Evolutionary conservation across 129 eudicot genomes (phyloP), one percentile per base, ranked within the genome.

Genomic region (Artemisia tridentata): DNA sequence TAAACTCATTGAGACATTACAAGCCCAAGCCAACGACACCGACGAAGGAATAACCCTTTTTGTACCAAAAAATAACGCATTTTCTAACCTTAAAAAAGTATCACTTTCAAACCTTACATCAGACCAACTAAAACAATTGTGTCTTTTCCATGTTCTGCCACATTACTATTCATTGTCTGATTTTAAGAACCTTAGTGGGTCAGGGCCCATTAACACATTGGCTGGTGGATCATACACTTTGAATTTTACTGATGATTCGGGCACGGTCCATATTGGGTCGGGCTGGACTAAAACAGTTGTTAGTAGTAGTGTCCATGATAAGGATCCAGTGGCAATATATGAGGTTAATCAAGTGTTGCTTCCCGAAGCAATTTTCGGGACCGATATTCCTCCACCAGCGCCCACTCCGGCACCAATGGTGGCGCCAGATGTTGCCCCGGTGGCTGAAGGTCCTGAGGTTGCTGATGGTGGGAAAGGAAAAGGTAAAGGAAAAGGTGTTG

Each of bases 321-420:
- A 91, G 19, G 86, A 82, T 49, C 97, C 90, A 0, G 89, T 86
- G 17, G 96, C 97, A 4, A 43, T 91, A 21, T 91, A 86, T 62
- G 86, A 88, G 80, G 84, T 87, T 50, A 79, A 88, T 38, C 82
- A 59, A 71, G 97, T 91, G 75, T 85, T 91, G 56, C 86, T 91
- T 3, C 97, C 96, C 0, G 90, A 84, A 69, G 97, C 92, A 0
- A 91, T 91, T 38, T 88, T 85, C 14, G 97, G 96, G 57, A 91
- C 84, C 0, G 90, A 91, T 53, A 82, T 91, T 15, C 97, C 97
- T 3, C 65, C 38, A 0, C 90, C 90, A 5, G 81, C 67, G 14
- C 88, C 97, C 6, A 90, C 95, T 16, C 91, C 91, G 0, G 88
- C 95, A 1, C 95, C 95, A 0, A 83, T 83, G 16, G 56, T 86